These are phyloP conservation scores for Colletotrichum noveboracense DNA, from an alignment of 2,329 filamentous ascomycete genomes.

Conservation along the genomic window DNA sequence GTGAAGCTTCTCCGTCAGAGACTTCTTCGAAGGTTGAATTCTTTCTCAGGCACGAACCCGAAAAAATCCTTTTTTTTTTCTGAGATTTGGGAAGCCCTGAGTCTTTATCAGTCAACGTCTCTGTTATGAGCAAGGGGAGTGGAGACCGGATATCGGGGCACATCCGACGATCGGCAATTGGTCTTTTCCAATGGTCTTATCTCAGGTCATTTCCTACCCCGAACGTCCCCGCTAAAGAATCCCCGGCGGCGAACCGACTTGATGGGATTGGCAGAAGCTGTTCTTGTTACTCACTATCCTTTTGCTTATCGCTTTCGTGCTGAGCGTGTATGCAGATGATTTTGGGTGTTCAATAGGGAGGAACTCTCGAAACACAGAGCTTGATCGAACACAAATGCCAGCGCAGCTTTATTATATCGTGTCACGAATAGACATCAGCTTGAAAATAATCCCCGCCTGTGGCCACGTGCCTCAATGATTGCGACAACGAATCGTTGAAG, in stretches of 20 bases:
- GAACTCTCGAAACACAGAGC: neutral
- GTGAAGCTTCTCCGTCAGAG: neutral
- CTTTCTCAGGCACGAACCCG: neutral
- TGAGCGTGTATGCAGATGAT: neutral
- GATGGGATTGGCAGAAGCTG: neutral
- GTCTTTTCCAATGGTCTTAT: conserved; percentile 8
- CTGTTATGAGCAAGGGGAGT: neutral
- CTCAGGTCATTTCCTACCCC: neutral
- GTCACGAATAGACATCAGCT: neutral
- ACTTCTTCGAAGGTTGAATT: neutral
- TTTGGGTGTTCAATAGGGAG: neutral
- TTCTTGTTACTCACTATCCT: neutral
- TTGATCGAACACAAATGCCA: neutral
- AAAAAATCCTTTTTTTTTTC: neutral
- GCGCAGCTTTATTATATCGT: neutral
- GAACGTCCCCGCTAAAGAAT: neutral
- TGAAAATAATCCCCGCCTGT: neutral
- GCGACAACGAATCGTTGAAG: neutral
- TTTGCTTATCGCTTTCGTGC: neutral
- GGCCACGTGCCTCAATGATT: neutral
- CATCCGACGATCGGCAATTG: conserved; percentile 12
- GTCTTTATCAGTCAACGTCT: neutral
- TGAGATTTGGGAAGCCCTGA: neutral
- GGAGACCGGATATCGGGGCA: neutral
- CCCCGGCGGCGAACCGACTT: neutral